Conservation (phyloP, 164 flowering plant genomes). For the Taxillus chinensis region DNA sequence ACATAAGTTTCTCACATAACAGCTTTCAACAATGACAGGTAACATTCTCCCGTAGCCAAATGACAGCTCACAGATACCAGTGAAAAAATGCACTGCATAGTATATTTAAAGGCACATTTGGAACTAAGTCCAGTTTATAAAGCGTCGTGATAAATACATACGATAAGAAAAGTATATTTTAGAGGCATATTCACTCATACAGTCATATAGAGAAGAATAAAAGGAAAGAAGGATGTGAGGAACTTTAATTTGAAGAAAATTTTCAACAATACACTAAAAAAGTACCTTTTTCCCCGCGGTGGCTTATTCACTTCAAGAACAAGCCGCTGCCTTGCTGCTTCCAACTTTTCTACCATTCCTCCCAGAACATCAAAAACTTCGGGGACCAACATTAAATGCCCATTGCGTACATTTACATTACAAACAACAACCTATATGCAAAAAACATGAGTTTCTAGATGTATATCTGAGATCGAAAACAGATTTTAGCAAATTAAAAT, state of each 20-base stretch:
- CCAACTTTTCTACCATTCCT: constrained; percentile 69
- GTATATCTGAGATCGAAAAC: not conserved
- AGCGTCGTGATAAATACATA: not conserved
- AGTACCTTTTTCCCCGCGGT: constrained; percentile 75
- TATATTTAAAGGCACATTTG: no score
- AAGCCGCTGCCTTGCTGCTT: constrained; percentile 68
- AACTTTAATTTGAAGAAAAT: no score
- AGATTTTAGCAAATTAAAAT: no score
- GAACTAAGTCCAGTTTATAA: no score
- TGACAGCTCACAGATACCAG: no score
- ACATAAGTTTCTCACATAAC: no score
- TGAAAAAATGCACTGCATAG: no score
- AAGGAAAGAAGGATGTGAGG: no score
- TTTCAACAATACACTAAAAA: not conserved
- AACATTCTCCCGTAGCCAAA: no score
- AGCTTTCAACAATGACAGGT: no score
- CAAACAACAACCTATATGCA: constrained; percentile 51
- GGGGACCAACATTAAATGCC: constrained; percentile 83
- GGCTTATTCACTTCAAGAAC: constrained; percentile 86
- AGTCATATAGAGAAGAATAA: no score
- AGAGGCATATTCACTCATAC: not conserved
- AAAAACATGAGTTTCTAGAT: not conserved
- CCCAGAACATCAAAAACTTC: constrained; percentile 80
- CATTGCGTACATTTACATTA: constrained; percentile 71
- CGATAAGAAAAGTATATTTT: not conserved